phyloP scores from a whole-genome alignment of 192 early-diverging fungal species.

The Coemansia sp. region DNA sequence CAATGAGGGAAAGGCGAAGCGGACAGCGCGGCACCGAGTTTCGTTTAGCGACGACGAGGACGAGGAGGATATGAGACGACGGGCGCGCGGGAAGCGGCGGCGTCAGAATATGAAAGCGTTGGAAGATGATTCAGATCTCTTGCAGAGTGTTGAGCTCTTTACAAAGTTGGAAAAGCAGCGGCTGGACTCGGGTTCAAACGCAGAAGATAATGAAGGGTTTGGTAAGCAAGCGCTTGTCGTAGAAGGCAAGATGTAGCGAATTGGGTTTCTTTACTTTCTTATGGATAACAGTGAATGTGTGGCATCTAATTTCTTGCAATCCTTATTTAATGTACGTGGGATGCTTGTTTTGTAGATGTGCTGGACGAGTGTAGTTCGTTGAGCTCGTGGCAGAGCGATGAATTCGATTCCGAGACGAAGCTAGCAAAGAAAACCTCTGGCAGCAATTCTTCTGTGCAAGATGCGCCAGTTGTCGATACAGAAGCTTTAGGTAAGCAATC shows the following conservation, averaged over 20 bases:
- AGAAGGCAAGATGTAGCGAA: neutral
- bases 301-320: too few species aligned
- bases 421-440: neutral
- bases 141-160: conserved; percentile 45
- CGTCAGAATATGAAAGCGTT: conserved; percentile 11
- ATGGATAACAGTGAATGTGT: too few species aligned
- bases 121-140: conserved; percentile 34
- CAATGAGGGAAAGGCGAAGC: conserved; percentile 21
- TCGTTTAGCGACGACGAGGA: conserved; percentile 54
- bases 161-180: conserved; percentile 38
- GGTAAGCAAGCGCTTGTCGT: conserved; percentile 21
- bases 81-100: conserved; percentile 25
- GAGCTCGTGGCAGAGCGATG: conserved; percentile 28
- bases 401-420: neutral
- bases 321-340: neutral
- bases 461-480: neutral
- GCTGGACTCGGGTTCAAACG: neutral
- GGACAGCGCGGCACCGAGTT: conserved; percentile 28
- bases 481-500: neutral
- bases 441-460: neutral
- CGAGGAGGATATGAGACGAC: conserved; percentile 11
- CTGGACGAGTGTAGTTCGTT: conserved; percentile 37
- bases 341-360: conserved; percentile 7
- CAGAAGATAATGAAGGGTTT: conserved; percentile 4
- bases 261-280: neutral